Base-by-base conservation (phyloP, 768 basidiomycete genomes). In the Psilocybe cubensis region DNA sequence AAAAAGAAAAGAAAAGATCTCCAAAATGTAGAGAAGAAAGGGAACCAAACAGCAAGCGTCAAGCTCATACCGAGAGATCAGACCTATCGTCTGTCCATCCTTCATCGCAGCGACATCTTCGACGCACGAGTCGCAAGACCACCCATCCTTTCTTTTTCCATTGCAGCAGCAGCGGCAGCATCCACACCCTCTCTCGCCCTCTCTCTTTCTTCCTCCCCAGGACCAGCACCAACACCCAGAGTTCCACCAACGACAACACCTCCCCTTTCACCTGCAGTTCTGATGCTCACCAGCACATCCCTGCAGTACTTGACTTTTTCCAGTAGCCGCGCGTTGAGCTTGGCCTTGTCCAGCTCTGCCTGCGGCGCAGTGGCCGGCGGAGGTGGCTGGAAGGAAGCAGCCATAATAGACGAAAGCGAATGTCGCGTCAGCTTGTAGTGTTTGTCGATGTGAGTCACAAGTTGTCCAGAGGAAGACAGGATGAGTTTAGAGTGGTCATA, bases 401-500 rank as follows among this genome's bases (percentile, higher is more conserved):
- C 76, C 81, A 96, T 87, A 52, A 96, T 72, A 52, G 89, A 85
- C 45, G 81, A 81, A 42, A 96, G 76, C 29, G 85, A 80, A 79
- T 85, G 89, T 38, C 87, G 85, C 41, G 87, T 86, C 70, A 95
- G 74, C 54, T 81, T 80, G 76, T 94, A 91, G 64, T 87, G 82
- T 79, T 93, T 94, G 82, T 95, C 93, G 66, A 98, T 96, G 72
- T 96, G 88, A 3, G 94, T 93, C 47, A 98, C 80, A 12, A 87
- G 72, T 11, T 88, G 78, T 2, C 92, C 96, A 24, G 87, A 79
- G 1, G 87, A 85, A 17, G 94, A 93, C 49, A 99, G 78, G 56
- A 99, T 87, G 58, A 98, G 76, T 72, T 99, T 98, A 40, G 92
- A 89, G 76, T 99, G 97, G 74, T 98, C 97, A 72, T 92, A 93